phyloP scores from a whole-genome alignment of 2,329 filamentous ascomycete species.

The Lachnellula hyalina region DNA sequence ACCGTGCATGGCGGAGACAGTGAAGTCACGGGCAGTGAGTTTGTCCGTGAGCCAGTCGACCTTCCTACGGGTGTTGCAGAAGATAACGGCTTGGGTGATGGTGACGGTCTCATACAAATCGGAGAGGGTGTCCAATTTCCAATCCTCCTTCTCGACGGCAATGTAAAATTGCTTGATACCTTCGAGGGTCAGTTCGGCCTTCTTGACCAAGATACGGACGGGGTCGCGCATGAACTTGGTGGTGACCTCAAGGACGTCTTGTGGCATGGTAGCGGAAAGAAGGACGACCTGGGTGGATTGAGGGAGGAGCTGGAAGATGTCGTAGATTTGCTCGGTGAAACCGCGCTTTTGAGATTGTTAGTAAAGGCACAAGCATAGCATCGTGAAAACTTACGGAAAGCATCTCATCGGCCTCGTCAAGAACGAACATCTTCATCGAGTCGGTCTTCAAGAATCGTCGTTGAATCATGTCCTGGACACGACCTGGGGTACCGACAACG shows the following conservation, averaged over 20 bases:
- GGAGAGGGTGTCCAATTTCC: constrained; percentile 98
- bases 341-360: constrained; percentile 60
- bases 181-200: constrained; percentile 98
- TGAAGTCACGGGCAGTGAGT: constrained; percentile 97
- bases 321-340: constrained; percentile 99
- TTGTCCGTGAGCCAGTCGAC: constrained; percentile 99
- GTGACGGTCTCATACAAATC: constrained; percentile 99
- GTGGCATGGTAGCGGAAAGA: constrained; percentile 96
- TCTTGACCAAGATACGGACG: constrained; percentile 98
- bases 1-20: constrained; percentile 99
- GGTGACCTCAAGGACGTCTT: constrained; percentile 98
- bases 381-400: constrained; percentile 61
- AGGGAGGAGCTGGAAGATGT: constrained; percentile 98
- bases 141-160: constrained; percentile 99
- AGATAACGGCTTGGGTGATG: constrained; percentile 99
- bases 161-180: constrained; percentile 99
- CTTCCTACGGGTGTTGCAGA: constrained; percentile 99
- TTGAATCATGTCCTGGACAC: constrained; percentile 99
- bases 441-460: constrained; percentile 95
- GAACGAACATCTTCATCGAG: constrained; percentile 99
- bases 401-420: constrained; percentile 99
- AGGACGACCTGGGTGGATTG: constrained; percentile 98
- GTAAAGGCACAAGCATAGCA: constrained; percentile 10
- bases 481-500: constrained; percentile 94
- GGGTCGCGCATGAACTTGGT: constrained; percentile 99